Evolutionary conservation across 306 rosid genomes (phyloP), one percentile per base, ranked within the genome.

Genomic region (Inga leiocalycina): DNA sequence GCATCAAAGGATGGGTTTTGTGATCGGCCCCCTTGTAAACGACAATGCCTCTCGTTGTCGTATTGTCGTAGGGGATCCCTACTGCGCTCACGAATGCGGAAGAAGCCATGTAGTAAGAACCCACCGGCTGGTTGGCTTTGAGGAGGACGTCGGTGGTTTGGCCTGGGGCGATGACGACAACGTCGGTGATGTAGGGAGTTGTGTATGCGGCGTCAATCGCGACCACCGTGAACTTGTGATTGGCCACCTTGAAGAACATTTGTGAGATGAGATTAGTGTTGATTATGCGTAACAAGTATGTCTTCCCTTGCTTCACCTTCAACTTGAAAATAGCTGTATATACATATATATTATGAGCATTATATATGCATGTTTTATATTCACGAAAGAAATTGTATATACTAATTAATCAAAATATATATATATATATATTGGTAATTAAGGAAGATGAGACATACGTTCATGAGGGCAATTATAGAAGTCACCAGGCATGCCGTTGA

Each of bases 91-190:
- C 4, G 48, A 91, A 91, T 0, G 92, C 82, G 2, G 81, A 64
- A 15, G 87, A 93, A 0, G 88, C 98, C 95, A 92, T 92, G 90
- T 89, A 91, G 51, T 94, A 94, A 2, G 97, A 92, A 0, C 83
- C 90, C 1, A 22, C 59, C 0, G 24, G 43, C 46, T 89, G 89
- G 82, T 92, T 79, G 0, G 93, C 71, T 2, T 3, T 79, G n/a
- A 94, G 7, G 48, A 94, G 93, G 7, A 87, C 95, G n/a, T 94
- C 95, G 3, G 70, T 82, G 45, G 98, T 94, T 57, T 92, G 97
- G 46, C 98, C 95, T 0, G 97, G 98, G 1, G 92, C 89, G 0
- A 87, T 0, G 7, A 92, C 90, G 0, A 94, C 19, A 0, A 92
- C 83, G 0, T 92, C 88, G 0, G 95, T 94, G 5, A 44, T 0